These are phyloP conservation scores for Aspergillus fumigatiaffinis DNA, from an alignment of 2,329 filamentous ascomycete species.

Conservation along the genomic window DNA sequence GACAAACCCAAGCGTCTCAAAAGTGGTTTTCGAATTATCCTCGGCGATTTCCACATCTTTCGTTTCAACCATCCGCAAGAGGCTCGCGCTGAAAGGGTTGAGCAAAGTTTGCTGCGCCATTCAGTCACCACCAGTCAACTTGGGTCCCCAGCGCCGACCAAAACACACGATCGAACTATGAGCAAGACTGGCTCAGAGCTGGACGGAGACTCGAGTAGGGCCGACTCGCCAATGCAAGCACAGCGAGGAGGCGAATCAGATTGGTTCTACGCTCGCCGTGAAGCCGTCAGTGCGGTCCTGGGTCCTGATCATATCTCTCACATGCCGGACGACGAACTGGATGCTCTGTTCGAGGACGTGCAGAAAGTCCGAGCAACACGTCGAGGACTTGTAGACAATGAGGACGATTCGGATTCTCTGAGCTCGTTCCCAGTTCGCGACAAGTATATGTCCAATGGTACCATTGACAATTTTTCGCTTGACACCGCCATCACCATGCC, in stretches of 20 bases:
- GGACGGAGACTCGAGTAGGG: constrained; percentile 66
- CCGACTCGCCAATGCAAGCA: constrained; percentile 72
- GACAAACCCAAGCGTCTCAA: constrained; percentile 79
- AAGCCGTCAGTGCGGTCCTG: constrained; percentile 87
- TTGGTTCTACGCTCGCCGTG: constrained; percentile 88
- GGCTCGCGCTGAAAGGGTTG: constrained; percentile 84
- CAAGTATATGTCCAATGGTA: constrained; percentile 93
- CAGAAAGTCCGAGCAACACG: constrained; percentile 82
- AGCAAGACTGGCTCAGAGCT: constrained; percentile 77
- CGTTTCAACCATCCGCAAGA: constrained; percentile 97
- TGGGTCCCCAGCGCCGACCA: constrained; percentile 58
- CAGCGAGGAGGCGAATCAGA: constrained; percentile 73
- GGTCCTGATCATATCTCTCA: constrained; percentile 86
- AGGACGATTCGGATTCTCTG: constrained; percentile 83
- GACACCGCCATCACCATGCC: constrained; percentile 94
- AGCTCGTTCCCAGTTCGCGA: constrained; percentile 85
- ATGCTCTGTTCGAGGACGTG: constrained; percentile 88
- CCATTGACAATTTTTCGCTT: constrained; percentile 91
- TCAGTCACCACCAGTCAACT: constrained; percentile 65
- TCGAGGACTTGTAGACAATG: constrained; percentile 60
- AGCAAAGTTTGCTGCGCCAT: constrained; percentile 82
- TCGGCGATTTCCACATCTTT: constrained; percentile 98
- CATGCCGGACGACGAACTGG: constrained; percentile 89
- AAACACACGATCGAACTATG: constrained; percentile 72
- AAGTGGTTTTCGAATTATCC: constrained; percentile 89